phyloP scores from a whole-genome alignment of 1,284 basidiomycete genomes.

The Leccinum griseonigrum region DNA sequence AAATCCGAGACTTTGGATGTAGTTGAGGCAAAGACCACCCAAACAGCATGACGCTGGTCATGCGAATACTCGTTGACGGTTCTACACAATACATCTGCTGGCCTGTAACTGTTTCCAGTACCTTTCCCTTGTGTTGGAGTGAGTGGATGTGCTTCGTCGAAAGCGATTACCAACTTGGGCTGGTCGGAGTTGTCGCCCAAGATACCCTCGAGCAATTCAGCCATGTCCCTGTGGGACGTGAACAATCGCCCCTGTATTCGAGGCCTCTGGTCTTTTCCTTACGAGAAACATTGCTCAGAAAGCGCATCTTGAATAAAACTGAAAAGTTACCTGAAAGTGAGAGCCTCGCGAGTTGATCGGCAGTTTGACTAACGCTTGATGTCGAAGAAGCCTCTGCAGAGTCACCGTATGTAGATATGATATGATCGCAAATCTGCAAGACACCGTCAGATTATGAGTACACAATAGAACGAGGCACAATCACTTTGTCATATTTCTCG shows the following conservation, averaged over 20 bases:
- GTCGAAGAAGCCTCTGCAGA: neutral
- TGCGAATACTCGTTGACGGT: conserved; percentile 5
- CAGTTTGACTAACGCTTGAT: neutral
- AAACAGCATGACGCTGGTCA: neutral
- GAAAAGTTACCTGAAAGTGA: neutral
- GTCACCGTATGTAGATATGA: neutral
- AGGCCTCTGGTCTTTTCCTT: neutral
- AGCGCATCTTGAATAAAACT: neutral
- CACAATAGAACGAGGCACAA: neutral
- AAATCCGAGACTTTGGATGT: conserved; percentile 13
- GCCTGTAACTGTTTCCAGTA: neutral
- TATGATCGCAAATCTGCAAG: neutral
- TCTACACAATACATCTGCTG: conserved; percentile 6
- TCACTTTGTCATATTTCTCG: neutral
- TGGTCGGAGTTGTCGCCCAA: neutral
- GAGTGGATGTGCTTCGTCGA: conserved; percentile 9
- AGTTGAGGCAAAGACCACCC: conserved; percentile 17
- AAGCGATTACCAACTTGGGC: conserved; percentile 3
- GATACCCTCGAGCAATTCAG: neutral
- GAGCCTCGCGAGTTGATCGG: neutral
- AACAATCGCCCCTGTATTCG: neutral
- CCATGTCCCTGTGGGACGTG: neutral
- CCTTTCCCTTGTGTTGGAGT: neutral
- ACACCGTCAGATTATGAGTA: neutral
- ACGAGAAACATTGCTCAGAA: neutral